phyloP scores from a whole-genome alignment of 2,329 filamentous ascomycete genomes.

The Paradendryphiella salina region DNA sequence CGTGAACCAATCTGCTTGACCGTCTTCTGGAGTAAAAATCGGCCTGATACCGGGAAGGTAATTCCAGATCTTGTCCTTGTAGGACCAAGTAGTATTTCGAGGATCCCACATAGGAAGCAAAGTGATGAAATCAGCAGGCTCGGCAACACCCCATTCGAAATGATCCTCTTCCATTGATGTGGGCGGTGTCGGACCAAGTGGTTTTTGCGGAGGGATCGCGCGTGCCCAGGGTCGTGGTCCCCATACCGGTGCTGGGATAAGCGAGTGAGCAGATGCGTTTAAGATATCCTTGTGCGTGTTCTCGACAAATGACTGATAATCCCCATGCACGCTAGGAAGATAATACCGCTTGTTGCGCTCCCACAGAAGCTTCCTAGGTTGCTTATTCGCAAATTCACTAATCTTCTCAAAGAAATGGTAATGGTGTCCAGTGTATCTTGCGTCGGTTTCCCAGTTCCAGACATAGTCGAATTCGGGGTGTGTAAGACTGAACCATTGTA shows the following conservation, averaged over 20 bases:
- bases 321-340: conserved; percentile 57
- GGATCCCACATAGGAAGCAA: conserved; percentile 93
- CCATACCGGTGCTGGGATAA: conserved; percentile 70
- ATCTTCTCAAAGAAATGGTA: conserved; percentile 76
- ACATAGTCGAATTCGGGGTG: conserved; percentile 79
- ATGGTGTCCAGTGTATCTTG: conserved; percentile 76
- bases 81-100: conserved; percentile 77
- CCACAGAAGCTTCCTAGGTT: conserved; percentile 62
- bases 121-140: conserved; percentile 89
- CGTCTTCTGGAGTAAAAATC: conserved; percentile 84
- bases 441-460: conserved; percentile 86
- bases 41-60: conserved; percentile 63
- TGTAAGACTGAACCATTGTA: conserved; percentile 75
- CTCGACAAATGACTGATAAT: conserved; percentile 52
- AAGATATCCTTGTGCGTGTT: conserved; percentile 50
- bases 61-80: conserved; percentile 56
- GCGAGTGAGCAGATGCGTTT: conserved; percentile 44
- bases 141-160: conserved; percentile 83
- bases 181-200: conserved; percentile 75
- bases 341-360: conserved; percentile 62
- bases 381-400: conserved; percentile 56
- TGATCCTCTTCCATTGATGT: conserved; percentile 75
- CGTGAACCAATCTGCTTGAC: conserved; percentile 58
- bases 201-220: conserved; percentile 65
- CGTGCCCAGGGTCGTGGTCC: conserved; percentile 71